These are phyloP conservation scores for Eucalyptus melliodora DNA, from an alignment of 345 rosid genomes.

Conservation along the genomic window DNA sequence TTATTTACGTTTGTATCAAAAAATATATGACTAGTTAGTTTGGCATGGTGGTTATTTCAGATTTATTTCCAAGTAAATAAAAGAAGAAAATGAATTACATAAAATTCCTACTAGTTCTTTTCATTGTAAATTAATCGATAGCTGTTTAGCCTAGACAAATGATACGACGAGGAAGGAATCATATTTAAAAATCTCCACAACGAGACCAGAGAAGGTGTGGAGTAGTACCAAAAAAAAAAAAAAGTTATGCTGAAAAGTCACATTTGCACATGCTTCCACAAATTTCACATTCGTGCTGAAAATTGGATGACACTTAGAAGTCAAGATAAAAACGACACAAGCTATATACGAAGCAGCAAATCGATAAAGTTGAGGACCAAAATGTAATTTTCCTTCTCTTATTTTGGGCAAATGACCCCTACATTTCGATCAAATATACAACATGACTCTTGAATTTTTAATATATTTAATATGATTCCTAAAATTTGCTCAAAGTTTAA, in stretches of 20 bases:
- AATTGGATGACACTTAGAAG: background rate
- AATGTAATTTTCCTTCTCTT: background rate
- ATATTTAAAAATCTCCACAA: background rate
- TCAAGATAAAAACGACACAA: background rate
- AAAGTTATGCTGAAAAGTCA: background rate
- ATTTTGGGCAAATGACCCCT: background rate
- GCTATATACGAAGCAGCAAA: background rate
- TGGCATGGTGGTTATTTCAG: background rate
- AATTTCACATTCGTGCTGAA: background rate
- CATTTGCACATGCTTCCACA: background rate
- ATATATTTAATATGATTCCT: background rate
- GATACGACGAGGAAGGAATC: background rate
- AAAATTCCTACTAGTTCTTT: background rate
- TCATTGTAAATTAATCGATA: background rate
- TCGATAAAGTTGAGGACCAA: background rate
- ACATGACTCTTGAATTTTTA: background rate
- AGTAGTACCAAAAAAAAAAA: background rate
- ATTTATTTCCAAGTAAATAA: background rate
- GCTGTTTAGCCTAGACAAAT: background rate
- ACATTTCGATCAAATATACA: background rate
- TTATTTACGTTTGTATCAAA: background rate
- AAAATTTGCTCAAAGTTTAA: background rate
- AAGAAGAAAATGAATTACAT: background rate
- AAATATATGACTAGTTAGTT: background rate
- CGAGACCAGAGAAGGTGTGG: background rate